Base-by-base conservation (phyloP, 768 basidiomycete genomes). In the Tubosaeta sp. region DNA sequence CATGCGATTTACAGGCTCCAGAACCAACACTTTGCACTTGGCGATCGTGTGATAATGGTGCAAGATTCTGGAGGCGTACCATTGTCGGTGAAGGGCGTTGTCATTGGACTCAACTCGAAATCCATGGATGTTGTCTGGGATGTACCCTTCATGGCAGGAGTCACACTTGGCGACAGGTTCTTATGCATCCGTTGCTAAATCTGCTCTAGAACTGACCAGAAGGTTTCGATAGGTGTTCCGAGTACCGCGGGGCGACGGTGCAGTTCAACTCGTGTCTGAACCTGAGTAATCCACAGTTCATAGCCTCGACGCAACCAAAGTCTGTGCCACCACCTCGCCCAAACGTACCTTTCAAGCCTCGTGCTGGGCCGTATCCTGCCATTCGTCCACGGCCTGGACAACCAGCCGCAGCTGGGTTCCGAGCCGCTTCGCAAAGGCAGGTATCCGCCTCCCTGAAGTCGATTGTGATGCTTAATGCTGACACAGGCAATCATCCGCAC, bases 91-190 rank as follows among this genome's bases (percentile, higher is more conserved):
- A 97, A 95, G 71, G 97, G 97, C 19, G 91, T 95, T 14, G 94
- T 98, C 25, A 82, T 98, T 48, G 91, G 95, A 13, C 71, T 99
- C 62, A 91, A 86, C 60, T 72, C 85, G 3, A 89, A 86, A 64
- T 83, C 87, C 4, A 88, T 98, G 80, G 97, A 98, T 67, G 88
- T 98, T 22, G 80, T 95, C 0, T 98, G 97, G 91, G 97, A 99
- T 67, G 85, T 88, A 22, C 80, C 92, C 1, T 98, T 99, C 72
- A 91, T 99, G 83, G 85, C 92, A 19, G 97, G 97, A 7, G 78
- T 80, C 3, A 97, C 90, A 0, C 73, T 98, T 11, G 84, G 85
- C 4, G 91, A 90, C 61, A 77, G 94, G 89, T 92, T 60, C 63
- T 35, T 38, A 27, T 27, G 14, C 31, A 13, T 10, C 43, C 25